Conservation (phyloP, 192 early-diverging fungal species). For the Coemansia sp. region DNA sequence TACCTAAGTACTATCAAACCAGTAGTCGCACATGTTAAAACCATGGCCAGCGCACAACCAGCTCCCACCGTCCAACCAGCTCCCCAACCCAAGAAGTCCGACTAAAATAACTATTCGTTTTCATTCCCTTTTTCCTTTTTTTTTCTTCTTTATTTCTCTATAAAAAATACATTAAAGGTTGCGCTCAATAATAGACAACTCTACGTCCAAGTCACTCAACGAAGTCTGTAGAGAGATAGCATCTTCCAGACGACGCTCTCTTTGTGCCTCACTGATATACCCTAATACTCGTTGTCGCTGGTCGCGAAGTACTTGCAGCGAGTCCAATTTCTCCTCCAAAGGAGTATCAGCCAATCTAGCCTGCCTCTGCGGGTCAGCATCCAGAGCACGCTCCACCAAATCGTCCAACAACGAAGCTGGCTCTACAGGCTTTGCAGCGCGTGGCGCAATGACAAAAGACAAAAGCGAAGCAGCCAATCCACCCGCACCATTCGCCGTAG, state of each 20-base stretch:
- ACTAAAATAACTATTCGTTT: constrained; percentile 1
- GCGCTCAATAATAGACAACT: constrained; percentile 60
- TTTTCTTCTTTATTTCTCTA: too few relatives aligned
- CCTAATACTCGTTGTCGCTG: constrained; percentile 66
- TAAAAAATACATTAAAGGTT: constrained; percentile 32
- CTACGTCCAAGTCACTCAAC: constrained; percentile 64
- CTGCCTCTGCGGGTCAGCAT: constrained; percentile 19
- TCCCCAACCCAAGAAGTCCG: constrained; percentile 17
- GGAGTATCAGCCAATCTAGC: constrained; percentile 20
- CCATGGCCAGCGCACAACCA: not conserved
- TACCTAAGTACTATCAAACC: constrained; percentile 78
- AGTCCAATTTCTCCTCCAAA: constrained; percentile 33
- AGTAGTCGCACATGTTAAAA: constrained; percentile 58
- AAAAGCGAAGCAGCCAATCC: constrained; percentile 35
- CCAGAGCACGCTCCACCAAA: constrained; percentile 16
- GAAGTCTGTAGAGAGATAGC: constrained; percentile 65
- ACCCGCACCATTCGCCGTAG: not conserved
- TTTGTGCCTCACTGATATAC: constrained; percentile 67
- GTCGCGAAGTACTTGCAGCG: constrained; percentile 66
- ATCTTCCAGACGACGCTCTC: constrained; percentile 74
- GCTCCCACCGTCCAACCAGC: too few relatives aligned
- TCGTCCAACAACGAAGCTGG: not conserved
- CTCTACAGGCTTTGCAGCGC: not conserved
- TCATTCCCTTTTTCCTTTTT: too few relatives aligned
- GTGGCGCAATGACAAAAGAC: constrained; percentile 16